Base-by-base conservation (phyloP, 352 stramenopile species). In the Globisporangium lucens region DNA sequence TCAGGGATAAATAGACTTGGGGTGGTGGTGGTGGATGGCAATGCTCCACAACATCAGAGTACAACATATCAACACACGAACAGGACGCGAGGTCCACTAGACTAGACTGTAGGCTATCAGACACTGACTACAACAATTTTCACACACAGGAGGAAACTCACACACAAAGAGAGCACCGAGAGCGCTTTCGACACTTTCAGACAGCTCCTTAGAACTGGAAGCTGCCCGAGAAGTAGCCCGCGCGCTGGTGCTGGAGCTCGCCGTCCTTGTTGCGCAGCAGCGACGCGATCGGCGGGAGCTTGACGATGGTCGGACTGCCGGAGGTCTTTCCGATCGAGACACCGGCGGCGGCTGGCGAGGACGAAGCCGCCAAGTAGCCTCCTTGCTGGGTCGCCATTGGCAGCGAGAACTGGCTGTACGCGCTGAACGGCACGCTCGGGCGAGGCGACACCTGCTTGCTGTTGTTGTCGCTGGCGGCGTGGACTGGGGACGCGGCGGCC, bases 251-350 rank as follows among this genome's bases (percentile, higher is more conserved):
- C 30, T 56, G 67, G 41, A 67, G 68, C 41, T 74, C 65, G 2
- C 69, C 71, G 10, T 65, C 71, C 65, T 70, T 76, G 33, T 78
- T 75, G 52, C 70, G 73, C 58, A 91, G 58, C 10, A 91, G 74
- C 61, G 80, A 86, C 43, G 83, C 76, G 56, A 90, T 90, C 2
- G 81, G 85, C 60, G 81, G 81, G 67, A 91, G 71, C 17, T 75
- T 79, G 17, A 75, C 56, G 57, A 75, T 68, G 17, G 71, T 73
- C 43, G 77, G 74, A 61, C 74, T 78, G 51, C 56, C 68, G n/a
- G 63, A 38, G 63, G 47, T 56, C 60, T 68, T 60, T 51, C 67
- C 63, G 35, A 56, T 66, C n/a, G 58, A 63, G 64, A 71, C 27
- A 9, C 47, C 36, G 41, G 63, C 29, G 41, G 63, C 46, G 6